phyloP scores from a whole-genome alignment of 208 protist species.

The Acanthamoeba healyi region DNA sequence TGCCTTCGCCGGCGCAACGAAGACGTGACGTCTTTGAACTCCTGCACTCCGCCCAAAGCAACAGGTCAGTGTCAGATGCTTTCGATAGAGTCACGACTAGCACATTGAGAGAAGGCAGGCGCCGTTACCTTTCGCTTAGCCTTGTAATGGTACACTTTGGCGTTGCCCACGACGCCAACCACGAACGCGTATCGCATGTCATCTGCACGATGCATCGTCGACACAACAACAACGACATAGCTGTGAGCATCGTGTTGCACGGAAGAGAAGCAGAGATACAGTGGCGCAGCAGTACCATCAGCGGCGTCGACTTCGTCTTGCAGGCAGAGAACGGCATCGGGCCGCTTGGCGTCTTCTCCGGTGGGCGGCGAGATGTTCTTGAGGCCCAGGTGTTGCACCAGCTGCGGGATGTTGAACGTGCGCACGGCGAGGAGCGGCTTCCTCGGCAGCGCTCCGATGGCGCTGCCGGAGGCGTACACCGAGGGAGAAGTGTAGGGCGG shows the following conservation, averaged over 20 bases:
- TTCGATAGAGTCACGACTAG: not conserved
- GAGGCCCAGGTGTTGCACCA: slow-evolving; percentile 42
- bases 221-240: not conserved
- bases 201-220: slow-evolving; percentile 4
- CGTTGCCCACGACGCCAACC: slow-evolving; percentile 35
- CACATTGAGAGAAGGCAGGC: too few relatives aligned
- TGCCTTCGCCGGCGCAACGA: not conserved
- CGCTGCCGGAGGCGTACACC: not conserved
- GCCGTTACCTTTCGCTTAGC: slow-evolving; percentile 25
- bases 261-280: not conserved
- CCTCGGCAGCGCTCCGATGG: not conserved
- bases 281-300: not conserved
- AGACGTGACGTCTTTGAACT: slow-evolving; percentile 48
- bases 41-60: too few relatives aligned
- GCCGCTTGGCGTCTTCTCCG: not conserved
- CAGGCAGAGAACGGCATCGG: slow-evolving; percentile 1
- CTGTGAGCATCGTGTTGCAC: too few relatives aligned
- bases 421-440: not conserved
- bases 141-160: slow-evolving; percentile 66
- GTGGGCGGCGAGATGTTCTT: not conserved
- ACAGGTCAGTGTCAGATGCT: too few relatives aligned
- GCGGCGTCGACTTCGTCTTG: not conserved
- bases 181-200: slow-evolving; percentile 53
- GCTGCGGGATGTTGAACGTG: slow-evolving; percentile 43
- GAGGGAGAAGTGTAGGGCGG: not conserved